Percentiles rank a stretch among this genome's conserved stretches.
Evolutionary conservation across 116 monocot species (phyloP).

Genomic region (Phalaenopsis hybrid): DNA sequence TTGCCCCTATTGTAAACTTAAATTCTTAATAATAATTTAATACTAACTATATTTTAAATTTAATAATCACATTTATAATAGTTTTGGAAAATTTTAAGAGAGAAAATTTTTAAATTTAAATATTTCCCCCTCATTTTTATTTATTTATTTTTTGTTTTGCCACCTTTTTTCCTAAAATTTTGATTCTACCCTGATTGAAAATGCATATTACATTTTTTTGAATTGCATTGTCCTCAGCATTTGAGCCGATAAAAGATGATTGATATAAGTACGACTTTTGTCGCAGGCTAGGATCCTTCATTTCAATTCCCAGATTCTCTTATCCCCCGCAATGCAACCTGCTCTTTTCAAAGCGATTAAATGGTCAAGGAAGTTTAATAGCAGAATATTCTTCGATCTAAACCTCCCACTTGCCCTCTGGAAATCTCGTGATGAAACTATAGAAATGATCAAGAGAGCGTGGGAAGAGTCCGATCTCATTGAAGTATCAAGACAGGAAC

Average conservation of each 20-base stretch:
- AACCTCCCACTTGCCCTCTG: conserved; percentile 74
- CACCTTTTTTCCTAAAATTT: too few species aligned
- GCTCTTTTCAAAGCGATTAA: conserved; percentile 56
- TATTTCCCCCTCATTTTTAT: too few species aligned
- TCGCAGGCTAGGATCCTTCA: conserved; percentile 74
- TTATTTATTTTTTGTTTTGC: too few species aligned
- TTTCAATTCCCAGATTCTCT: conserved; percentile 69
- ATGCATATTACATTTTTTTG: not conserved
- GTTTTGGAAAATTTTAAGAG: too few species aligned
- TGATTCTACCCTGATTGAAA: not conserved
- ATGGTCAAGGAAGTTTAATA: conserved; percentile 38
- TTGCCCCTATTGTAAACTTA: too few species aligned
- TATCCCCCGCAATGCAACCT: conserved; percentile 50
- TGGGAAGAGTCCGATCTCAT: conserved; percentile 58
- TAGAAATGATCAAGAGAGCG: conserved; percentile 43
- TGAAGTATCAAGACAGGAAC: conserved; percentile 63
- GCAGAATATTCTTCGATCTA: conserved; percentile 65
- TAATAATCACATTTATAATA: too few species aligned
- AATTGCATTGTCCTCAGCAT: not conserved
- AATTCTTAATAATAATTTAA: too few species aligned
- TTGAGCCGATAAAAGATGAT: too few species aligned
- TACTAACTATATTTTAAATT: too few species aligned
- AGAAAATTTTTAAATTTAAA: too few species aligned
- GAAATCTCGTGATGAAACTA: conserved; percentile 60
- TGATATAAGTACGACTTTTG: not conserved